phyloP scores from a whole-genome alignment of 495 filamentous ascomycete genomes.

The Tuber aestivum region DNA sequence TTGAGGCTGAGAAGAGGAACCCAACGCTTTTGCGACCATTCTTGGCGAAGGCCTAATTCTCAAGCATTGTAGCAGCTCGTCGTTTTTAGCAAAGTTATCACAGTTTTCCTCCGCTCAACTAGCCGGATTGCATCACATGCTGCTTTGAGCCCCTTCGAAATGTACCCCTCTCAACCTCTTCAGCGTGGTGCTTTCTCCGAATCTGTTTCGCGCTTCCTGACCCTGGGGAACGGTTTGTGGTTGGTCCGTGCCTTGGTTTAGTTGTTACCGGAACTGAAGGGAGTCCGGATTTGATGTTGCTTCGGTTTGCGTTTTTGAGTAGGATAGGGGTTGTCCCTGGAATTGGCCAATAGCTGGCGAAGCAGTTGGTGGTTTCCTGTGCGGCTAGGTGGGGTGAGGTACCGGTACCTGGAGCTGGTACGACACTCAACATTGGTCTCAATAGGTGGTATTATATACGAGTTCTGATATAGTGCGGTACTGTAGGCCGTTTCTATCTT shows the following conservation, averaged over 20 bases:
- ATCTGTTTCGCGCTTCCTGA: background rate
- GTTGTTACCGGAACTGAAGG: background rate
- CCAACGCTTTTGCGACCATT: background rate
- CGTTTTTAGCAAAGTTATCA: background rate
- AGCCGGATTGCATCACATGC: background rate
- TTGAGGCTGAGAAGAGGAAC: background rate
- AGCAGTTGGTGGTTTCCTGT: background rate
- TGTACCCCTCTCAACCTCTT: background rate
- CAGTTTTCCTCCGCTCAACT: background rate
- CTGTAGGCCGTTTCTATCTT: background rate
- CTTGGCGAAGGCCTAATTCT: background rate
- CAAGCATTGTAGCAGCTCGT: background rate
- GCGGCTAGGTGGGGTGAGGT: background rate
- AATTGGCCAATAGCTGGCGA: background rate
- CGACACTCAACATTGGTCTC: background rate
- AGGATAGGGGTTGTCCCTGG: background rate
- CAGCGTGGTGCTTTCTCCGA: background rate
- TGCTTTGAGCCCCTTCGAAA: background rate
- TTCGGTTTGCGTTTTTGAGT: background rate
- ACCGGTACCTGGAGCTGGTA: background rate
- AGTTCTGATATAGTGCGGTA: background rate
- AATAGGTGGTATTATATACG: background rate
- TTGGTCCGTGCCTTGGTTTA: background rate
- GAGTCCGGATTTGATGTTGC: background rate
- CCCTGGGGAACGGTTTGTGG: background rate